Conservation (phyloP, 495 filamentous ascomycete genomes). For the Paragyromitra xinjiangensis region DNA sequence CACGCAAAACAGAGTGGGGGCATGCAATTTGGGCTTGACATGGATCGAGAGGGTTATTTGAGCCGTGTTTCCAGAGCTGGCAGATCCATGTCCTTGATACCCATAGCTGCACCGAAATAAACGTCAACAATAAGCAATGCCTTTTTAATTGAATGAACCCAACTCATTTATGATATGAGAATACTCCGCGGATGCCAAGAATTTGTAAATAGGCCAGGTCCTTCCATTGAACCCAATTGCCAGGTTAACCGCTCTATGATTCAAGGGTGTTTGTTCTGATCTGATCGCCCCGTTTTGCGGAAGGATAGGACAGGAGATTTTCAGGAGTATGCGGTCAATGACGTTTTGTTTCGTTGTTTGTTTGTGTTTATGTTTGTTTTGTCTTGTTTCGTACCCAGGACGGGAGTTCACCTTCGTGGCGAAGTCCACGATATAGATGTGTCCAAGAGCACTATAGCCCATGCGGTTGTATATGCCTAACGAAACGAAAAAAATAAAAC, state of each 20-base stretch:
- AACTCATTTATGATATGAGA: background rate
- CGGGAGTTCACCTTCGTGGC: too few species aligned
- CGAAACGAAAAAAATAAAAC: too few species aligned
- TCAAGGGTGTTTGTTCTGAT: too few species aligned
- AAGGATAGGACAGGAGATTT: too few species aligned
- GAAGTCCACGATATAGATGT: too few species aligned
- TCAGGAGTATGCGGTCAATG: too few species aligned
- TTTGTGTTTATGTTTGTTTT: too few species aligned
- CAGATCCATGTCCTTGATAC: background rate
- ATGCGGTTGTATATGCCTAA: too few species aligned
- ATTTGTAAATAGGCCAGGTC: constrained; percentile 3
- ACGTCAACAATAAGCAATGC: background rate
- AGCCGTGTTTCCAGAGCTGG: constrained; percentile 12
- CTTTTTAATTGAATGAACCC: background rate
- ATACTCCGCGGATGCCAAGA: background rate
- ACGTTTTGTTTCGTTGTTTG: too few species aligned
- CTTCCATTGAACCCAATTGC: background rate
- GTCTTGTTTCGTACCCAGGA: too few species aligned
- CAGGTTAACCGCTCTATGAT: background rate
- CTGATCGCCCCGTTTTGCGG: too few species aligned
- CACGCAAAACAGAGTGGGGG: background rate
- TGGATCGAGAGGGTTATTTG: background rate
- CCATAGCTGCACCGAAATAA: background rate
- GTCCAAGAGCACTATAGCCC: too few species aligned
- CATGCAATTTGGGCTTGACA: constrained; percentile 3